Percentiles rank a stretch among this genome's conserved stretches.
Conservation (phyloP, 306 rosid genomes). For the Trifolium pratense region DNA sequence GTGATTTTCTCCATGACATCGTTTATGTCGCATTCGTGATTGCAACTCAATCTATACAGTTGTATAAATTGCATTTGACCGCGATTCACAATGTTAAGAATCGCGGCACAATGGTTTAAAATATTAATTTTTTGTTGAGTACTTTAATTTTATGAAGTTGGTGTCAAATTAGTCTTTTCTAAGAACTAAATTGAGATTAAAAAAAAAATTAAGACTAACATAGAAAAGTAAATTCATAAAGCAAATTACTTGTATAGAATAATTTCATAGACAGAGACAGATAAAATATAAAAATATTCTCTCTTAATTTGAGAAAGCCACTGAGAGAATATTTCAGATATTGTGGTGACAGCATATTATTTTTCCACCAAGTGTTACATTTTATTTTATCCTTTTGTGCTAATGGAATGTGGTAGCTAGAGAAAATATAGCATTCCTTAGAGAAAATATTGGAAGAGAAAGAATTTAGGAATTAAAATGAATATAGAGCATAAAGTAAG, state of each 20-base stretch:
- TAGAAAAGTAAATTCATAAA: not conserved
- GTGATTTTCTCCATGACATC: not conserved
- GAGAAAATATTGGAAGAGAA: conserved; percentile 17
- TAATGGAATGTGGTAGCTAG: conserved; percentile 37
- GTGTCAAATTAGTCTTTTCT: not conserved
- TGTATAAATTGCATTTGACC: not conserved
- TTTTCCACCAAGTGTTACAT: conserved; percentile 35
- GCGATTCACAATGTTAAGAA: not conserved
- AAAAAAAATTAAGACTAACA: not conserved
- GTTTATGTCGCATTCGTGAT: not conserved
- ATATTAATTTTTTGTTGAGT: not conserved
- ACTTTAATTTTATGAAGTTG: not conserved
- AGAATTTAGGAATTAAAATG: conserved; percentile 37
- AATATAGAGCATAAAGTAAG: not conserved
- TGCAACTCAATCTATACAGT: not conserved
- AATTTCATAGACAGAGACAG: not conserved
- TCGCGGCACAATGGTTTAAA: not conserved
- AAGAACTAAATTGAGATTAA: not conserved
- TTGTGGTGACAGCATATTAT: conserved; percentile 55
- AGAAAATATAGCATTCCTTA: conserved; percentile 32
- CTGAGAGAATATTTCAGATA: conserved; percentile 40
- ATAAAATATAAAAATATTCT: conserved; percentile 37
- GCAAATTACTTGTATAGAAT: not conserved
- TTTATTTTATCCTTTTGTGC: not conserved
- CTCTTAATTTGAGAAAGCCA: conserved; percentile 30